phyloP scores from a whole-genome alignment of 106 monocot genomes.

The Hemerocallis citrina region DNA sequence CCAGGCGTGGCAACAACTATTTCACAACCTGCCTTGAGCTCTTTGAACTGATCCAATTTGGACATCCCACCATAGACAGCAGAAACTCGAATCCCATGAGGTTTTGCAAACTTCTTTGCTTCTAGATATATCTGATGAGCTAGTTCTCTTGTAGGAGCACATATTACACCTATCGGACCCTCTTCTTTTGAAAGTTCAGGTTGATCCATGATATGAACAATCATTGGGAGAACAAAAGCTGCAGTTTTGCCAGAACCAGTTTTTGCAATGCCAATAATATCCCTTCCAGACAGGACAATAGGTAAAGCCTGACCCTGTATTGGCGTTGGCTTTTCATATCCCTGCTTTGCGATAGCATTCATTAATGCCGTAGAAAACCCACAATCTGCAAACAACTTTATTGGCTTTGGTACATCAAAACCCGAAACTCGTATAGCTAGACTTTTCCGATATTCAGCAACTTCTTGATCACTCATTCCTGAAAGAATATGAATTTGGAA shows the following conservation, averaged over 20 bases:
- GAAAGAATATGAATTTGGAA: constrained; percentile 3
- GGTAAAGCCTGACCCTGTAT: constrained; percentile 97
- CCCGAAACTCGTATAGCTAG: constrained; percentile 85
- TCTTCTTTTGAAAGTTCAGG: constrained; percentile 90
- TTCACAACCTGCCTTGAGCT: constrained; percentile 94
- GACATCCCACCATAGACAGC: constrained; percentile 97
- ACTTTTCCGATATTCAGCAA: constrained; percentile 73
- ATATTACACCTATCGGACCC: constrained; percentile 89
- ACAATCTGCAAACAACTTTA: constrained; percentile 83
- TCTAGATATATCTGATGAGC: constrained; percentile 96
- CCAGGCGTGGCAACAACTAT: constrained; percentile 96
- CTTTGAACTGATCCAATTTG: constrained; percentile 92
- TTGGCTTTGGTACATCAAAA: constrained; percentile 85
- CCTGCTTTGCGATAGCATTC: constrained; percentile 77
- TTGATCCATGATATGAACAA: constrained; percentile 98
- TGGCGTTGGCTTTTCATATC: constrained; percentile 89
- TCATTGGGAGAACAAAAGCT: constrained; percentile 95
- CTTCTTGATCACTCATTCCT: constrained; percentile 94
- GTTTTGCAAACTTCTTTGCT: constrained; percentile 90
- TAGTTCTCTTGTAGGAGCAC: constrained; percentile 96
- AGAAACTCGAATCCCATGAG: constrained; percentile 66
- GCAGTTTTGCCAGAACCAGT: constrained; percentile 98
- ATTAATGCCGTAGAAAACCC: constrained; percentile 60
- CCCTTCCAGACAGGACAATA: constrained; percentile 83
- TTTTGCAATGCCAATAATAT: constrained; percentile 99